Base-by-base conservation (phyloP, 176 grass and related monocot species). In the Zizania latifolia region DNA sequence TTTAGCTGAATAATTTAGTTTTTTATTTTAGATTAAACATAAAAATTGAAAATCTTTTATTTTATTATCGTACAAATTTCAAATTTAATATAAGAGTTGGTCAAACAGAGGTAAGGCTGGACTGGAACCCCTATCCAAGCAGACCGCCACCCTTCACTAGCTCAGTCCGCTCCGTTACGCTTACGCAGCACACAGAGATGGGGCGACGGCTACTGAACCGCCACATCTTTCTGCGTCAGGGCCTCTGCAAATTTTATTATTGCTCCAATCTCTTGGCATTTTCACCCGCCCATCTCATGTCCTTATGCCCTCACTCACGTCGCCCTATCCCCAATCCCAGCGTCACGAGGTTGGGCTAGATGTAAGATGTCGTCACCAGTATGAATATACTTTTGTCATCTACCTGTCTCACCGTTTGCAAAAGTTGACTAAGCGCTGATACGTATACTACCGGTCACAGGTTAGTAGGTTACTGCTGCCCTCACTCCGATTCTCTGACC, bases 21-120 rank as follows among this genome's bases (percentile, higher is more conserved):
- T n/a, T n/a, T n/a, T n/a, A n/a, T n/a, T n/a, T n/a, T n/a, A n/a
- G n/a, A n/a, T n/a, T n/a, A n/a, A n/a, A n/a, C n/a, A n/a, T n/a
- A n/a, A n/a, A n/a, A n/a, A n/a, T n/a, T n/a, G n/a, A n/a, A n/a
- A n/a, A n/a, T n/a, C n/a, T n/a, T n/a, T n/a, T n/a, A n/a, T n/a
- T n/a, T n/a, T n/a, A n/a, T n/a, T n/a, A n/a, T n/a, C n/a, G n/a
- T n/a, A n/a, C n/a, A n/a, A n/a, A n/a, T n/a, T n/a, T n/a, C n/a
- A n/a, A n/a, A n/a, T n/a, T n/a, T n/a, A n/a, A n/a, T n/a, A n/a
- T n/a, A n/a, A n/a, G 74, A 26, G 60, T 74, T 46, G 81, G 86
- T 88, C 86, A 88, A 88, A 83, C 75, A 70, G 81, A 75, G 86
- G 68, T 79, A 30, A 83, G 68, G 61, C 41, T 39, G 78, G 53